Conservation (phyloP, 345 rosid species). For the Pistacia integerrima region DNA sequence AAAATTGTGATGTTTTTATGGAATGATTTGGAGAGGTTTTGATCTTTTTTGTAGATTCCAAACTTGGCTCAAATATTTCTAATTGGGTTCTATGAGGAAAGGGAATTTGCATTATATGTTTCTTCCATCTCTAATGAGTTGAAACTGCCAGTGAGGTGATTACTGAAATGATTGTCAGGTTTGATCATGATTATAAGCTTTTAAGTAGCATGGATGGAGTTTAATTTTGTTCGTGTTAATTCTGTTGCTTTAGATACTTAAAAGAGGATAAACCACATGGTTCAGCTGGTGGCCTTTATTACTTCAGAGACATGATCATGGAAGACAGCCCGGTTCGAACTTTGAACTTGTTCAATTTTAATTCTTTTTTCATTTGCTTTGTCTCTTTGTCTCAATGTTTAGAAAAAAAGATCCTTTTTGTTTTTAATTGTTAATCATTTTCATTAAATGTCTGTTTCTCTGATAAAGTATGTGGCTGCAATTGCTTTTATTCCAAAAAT, state of each 20-base stretch:
- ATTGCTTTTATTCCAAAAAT: background rate
- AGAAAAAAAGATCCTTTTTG: conserved; percentile 1
- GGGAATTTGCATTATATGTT: conserved; percentile 73
- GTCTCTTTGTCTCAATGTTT: background rate
- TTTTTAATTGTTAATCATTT: conserved; percentile 1
- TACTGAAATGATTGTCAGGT: background rate
- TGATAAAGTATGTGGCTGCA: background rate
- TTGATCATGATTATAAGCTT: background rate
- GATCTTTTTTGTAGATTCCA: conserved; percentile 49
- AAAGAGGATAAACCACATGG: conserved; percentile 87
- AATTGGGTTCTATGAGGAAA: conserved; percentile 81
- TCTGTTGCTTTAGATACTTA: conserved; percentile 49
- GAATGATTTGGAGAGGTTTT: conserved; percentile 7
- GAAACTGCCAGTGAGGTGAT: conserved; percentile 79
- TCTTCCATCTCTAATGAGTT: conserved; percentile 81
- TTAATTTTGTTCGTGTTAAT: conserved; percentile 8
- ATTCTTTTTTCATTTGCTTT: background rate
- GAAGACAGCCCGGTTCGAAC: conserved; percentile 71
- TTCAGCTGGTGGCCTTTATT: conserved; percentile 85
- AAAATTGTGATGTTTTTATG: background rate
- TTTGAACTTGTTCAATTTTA: background rate
- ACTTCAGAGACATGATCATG: conserved; percentile 69
- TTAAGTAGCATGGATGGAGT: background rate
- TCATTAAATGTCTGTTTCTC: background rate
- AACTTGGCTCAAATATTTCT: conserved; percentile 69